A percentile compares a stretch with the other conserved stretches of the same genome.
Conservation (phyloP, 139 green algal species). For the Penium margaritaceum region DNA sequence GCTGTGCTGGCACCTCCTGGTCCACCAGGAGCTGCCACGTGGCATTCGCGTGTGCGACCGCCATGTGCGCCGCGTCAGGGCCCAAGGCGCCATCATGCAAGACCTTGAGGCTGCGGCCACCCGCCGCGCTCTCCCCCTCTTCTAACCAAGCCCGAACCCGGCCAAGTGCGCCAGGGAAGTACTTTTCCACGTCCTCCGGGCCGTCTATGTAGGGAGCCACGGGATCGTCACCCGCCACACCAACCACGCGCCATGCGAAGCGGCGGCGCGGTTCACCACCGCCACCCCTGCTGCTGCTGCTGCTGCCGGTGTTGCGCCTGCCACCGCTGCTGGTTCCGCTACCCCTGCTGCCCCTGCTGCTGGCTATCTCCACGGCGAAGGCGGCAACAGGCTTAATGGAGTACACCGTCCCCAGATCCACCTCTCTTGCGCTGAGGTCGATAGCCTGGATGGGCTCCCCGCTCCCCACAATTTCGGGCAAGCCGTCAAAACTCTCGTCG, state of each 20-base stretch:
- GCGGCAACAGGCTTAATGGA: conserved; percentile 1
- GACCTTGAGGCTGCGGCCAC: too few species aligned
- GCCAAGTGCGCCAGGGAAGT: too few species aligned
- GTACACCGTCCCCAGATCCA: neutral
- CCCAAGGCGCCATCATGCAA: neutral
- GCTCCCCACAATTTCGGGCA: neutral
- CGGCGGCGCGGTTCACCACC: too few species aligned
- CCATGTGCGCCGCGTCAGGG: neutral
- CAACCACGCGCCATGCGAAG: neutral
- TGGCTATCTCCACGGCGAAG: neutral
- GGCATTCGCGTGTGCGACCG: neutral
- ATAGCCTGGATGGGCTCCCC: neutral
- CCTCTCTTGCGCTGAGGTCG: neutral
- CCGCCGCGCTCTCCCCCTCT: too few species aligned
- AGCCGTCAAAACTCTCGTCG: neutral
- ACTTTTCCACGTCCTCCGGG: neutral
- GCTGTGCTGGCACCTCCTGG: neutral
- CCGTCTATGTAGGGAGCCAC: neutral
- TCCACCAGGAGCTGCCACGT: conserved; percentile 9
- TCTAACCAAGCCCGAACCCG: too few species aligned
- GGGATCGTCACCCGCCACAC: neutral
- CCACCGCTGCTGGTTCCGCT: too few species aligned
- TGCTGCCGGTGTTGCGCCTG: too few species aligned
- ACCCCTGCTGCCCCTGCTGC: neutral
- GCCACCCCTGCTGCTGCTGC: too few species aligned